Evolutionary conservation across 1,284 basidiomycete genomes (phyloP), one percentile per base, ranked within the genome.

Genomic region (Malassezia slooffiae): DNA sequence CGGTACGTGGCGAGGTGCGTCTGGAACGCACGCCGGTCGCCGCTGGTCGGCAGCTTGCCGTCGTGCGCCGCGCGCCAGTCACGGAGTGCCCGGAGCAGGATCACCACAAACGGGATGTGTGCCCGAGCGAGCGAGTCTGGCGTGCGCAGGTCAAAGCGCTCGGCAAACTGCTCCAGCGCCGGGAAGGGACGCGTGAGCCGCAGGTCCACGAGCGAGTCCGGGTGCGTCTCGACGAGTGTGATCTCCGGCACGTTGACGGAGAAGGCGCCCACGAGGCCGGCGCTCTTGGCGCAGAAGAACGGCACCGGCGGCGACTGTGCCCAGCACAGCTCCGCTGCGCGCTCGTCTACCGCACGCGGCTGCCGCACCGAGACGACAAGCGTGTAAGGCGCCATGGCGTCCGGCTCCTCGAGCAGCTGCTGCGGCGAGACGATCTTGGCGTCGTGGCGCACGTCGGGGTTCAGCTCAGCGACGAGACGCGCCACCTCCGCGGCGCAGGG

Each of bases 171-270:
- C n/a, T 50, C 22, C 5, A 67, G 58, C 41, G 55, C 77, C 0
- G 85, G 81, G 75, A 95, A 96, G 0, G 91, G 84, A 42, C 80
- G 78, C 70, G 89, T 85, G 50, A 97, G 80, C 27, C 89, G 80
- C 1, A 97, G 75, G 7, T 64, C 61, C 16, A 60, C 54, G 6
- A 62, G 48, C 28, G 76, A 80, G 55, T 93, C 87, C 0, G 87
- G 83, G 71, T 97, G 93, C 13, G 83, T 86, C 64, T 96, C 89
- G 59, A 93, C 80, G 60, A 97, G 87, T 83, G 47, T 16, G 38
- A 57, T 44, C 47, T 68, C 66, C 35, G 55, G 61, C 32, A 63
- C 32, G 42, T 56, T 54, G 34, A 64, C 41, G 9, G 50, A 44
- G 39, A 65, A 47, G 33, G 56, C 48, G 15, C 60, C 66, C 13